Base-by-base conservation (phyloP, 78 protist genomes). In the Polysphondylium violaceum region DNA sequence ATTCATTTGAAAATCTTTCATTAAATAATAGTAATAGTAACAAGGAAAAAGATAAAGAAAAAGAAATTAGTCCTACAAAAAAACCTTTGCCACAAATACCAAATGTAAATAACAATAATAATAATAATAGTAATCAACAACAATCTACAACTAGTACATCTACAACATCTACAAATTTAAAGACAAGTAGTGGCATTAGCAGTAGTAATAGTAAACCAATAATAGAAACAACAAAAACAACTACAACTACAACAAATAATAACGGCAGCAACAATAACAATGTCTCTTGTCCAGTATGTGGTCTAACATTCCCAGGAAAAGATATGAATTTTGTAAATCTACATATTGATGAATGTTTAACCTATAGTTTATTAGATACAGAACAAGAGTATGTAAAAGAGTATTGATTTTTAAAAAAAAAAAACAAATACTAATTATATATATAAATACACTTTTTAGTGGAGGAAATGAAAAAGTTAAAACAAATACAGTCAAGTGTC, bases 281-380 rank as follows among this genome's bases (percentile, higher is more conserved):
- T 25, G n/a, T n/a, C n/a, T n/a, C n/a, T n/a, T 83, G 91, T 44
- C 91, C 91, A 41, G 61, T 83, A 44, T 83, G 91, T 59, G 77
- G 77, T 16, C 55, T 83, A 33, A 58, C 91, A 23, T 33, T 83
- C 12, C 67, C 38, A 69, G 91, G 91, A 55, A 69, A 69, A 25
- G 91, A 83, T 58, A 69, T 67, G 79, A 27, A 43, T 14, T 35
- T 79, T 51, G 76, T 83, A 23, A 83, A 83, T 83, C 43, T 56
- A 36, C 91, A 83, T 69, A 83, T 83, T 29, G 91, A 83, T 58
- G 91, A 83, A 41, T 83, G 91, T 69, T 69, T 83, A 58, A 83
- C 91, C 2, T 31, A 69, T 19, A 83, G 76, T 59, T 51, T 83
- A 43, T 69, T 83, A 27, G 91, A 83, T 59, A 83, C 67, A 41